Evolutionary conservation across 345 rosid genomes (phyloP).

Genomic region (Moricandia arvensis): DNA sequence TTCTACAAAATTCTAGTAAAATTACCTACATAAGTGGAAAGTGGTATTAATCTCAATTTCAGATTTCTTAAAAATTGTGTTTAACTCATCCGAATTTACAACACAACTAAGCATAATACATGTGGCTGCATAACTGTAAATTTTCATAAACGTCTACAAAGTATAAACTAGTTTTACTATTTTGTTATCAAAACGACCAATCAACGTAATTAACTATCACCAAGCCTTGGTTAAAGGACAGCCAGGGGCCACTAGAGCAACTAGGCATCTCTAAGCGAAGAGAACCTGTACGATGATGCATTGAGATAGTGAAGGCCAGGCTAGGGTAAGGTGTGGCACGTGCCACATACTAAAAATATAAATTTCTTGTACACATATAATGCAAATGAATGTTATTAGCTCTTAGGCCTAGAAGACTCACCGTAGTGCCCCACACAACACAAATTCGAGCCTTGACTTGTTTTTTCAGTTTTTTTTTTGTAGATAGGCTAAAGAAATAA

Average conservation of each 20-base stretch:
- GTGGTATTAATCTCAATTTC: neutral
- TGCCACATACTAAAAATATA: no score
- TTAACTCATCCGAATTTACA: neutral
- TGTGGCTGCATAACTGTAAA: neutral
- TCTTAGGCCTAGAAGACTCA: no score
- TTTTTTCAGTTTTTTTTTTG: no score
- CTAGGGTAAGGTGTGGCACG: no score
- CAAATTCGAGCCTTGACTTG: no score
- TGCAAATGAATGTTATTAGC: no score
- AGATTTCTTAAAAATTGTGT: neutral
- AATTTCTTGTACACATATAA: no score
- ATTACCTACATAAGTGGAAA: neutral
- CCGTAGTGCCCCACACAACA: no score
- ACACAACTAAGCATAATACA: neutral
- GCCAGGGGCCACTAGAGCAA: slow-evolving; percentile 15
- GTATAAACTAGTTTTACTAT: neutral
- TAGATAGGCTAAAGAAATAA: no score
- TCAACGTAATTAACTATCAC: neutral
- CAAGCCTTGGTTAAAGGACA: neutral
- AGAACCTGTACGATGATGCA: neutral
- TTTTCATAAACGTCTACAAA: neutral
- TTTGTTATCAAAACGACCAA: neutral
- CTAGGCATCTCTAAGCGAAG: slow-evolving; percentile 1
- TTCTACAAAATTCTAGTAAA: neutral
- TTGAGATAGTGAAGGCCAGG: neutral